Base-by-base conservation (phyloP, 1,139 yeast genomes). In the Debaryomyces sp. region DNA sequence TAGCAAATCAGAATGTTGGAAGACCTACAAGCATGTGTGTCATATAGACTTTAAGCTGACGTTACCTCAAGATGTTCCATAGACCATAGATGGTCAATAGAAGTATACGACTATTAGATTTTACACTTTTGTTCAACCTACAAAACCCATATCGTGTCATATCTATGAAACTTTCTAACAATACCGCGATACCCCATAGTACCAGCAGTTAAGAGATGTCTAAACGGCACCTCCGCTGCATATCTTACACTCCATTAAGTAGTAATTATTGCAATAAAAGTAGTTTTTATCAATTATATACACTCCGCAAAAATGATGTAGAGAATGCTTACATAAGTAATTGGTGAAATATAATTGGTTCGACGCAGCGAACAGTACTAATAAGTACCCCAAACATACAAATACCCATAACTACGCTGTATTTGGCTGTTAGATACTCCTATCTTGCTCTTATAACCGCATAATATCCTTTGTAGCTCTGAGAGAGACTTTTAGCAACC, bases 281-380 rank as follows among this genome's bases (percentile, higher is more conserved):
- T n/a, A n/a, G 8, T n/a, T 17, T 34, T 6, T 7, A n/a, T 13
- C n/a, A 36, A n/a, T n/a, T 18, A 40, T 29, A 21, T 39, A 24
- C 34, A 40, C n/a, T 8, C 33, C 42, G 6, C 2, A 17, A 29
- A 26, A 27, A 9, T 32, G 5, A 7, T 15, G 24, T 15, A 22
- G 24, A 40, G 13, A 21, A 7, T 13, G 47, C 35, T 48, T 49
- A 44, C 44, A 49, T 47, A 49, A 49, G 47, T 24, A 49, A 49
- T 47, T 46, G 50, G 41, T 24, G 44, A 29, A 38, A 26, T 49
- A 27, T 45, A 24, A 49, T 49, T 49, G 52, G 52, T 38, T 37
- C 29, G 22, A 22, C 21, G 44, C 46, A 29, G 18, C 10, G 18
- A 24, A 22, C 17, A 15, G 21, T 40, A 26, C 13, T 15, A 24